These are phyloP conservation scores for Botrytis porri DNA, from an alignment of 2,329 filamentous ascomycete genomes.

Conservation along the genomic window DNA sequence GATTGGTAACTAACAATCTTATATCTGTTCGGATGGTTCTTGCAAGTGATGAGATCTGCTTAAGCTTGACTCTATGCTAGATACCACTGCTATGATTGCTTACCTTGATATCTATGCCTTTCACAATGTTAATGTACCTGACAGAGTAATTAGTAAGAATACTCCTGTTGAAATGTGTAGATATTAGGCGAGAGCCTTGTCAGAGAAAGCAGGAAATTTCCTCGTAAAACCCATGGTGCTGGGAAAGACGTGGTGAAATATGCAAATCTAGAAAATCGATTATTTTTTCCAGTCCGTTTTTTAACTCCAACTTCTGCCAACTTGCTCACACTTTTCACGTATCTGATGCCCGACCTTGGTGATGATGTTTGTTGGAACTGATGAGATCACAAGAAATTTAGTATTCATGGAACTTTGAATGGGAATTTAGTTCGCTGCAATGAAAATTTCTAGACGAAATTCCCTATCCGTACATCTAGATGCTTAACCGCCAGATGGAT, in stretches of 20 bases:
- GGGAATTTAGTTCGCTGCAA: not conserved
- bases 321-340: not conserved
- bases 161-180: slow-evolving; percentile 17
- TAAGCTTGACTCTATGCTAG: slow-evolving; percentile 23
- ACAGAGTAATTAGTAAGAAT: too few relatives aligned
- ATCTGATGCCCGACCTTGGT: not conserved
- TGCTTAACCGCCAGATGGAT: not conserved
- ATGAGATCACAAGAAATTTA: not conserved
- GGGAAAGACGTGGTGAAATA: slow-evolving; percentile 3
- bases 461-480: not conserved
- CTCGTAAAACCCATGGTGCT: not conserved
- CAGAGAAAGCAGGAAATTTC: slow-evolving; percentile 13
- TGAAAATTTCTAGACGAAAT: not conserved
- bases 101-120: slow-evolving; percentile 39
- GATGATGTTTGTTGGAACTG: not conserved
- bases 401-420: not conserved
- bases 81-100: slow-evolving; percentile 33
- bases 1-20: slow-evolving; percentile 31
- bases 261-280: not conserved
- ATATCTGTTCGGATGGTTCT: slow-evolving; percentile 26
- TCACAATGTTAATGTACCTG: slow-evolving; percentile 33
- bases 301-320: not conserved
- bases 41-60: slow-evolving; percentile 25
- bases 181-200: slow-evolving; percentile 26
- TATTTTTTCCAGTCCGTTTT: not conserved